These are phyloP conservation scores for Macrocybe gigantea DNA, from an alignment of 768 basidiomycete genomes.

Conservation along the genomic window DNA sequence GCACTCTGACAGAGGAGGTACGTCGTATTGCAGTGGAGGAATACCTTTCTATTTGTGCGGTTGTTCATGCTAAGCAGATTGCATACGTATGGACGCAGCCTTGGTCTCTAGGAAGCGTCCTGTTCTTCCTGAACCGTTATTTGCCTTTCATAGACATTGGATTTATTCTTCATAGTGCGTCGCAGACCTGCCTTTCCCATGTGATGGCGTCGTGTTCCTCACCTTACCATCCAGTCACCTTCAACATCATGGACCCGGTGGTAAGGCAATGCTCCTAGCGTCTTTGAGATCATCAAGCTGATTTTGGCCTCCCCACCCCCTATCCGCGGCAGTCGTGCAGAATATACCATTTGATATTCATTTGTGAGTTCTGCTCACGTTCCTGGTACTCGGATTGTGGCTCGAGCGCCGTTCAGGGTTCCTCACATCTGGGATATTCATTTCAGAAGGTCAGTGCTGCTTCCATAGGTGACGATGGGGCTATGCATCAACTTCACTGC, in stretches of 20 bases:
- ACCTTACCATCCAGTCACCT: neutral
- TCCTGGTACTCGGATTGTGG: neutral
- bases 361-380: neutral
- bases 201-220: neutral
- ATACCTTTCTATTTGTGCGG: no score
- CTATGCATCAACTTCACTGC: neutral
- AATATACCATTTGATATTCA: neutral
- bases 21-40: neutral
- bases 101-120: conserved; percentile 1
- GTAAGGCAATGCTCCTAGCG: neutral
- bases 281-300: neutral
- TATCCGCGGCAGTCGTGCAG: neutral
- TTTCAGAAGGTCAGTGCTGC: neutral
- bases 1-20: conserved; percentile 2
- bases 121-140: conserved; percentile 7
- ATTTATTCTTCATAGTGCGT: neutral
- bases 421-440: neutral
- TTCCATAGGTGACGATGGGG: neutral
- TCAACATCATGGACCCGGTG: neutral
- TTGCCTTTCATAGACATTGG: conserved; percentile 5
- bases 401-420: neutral
- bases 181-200: conserved; percentile 2
- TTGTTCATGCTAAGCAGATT: neutral
- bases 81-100: conserved; percentile 4
- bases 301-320: neutral